Conservation (phyloP, 108 stramenopile genomes). For the Pseudonitzschia multistriata region DNA sequence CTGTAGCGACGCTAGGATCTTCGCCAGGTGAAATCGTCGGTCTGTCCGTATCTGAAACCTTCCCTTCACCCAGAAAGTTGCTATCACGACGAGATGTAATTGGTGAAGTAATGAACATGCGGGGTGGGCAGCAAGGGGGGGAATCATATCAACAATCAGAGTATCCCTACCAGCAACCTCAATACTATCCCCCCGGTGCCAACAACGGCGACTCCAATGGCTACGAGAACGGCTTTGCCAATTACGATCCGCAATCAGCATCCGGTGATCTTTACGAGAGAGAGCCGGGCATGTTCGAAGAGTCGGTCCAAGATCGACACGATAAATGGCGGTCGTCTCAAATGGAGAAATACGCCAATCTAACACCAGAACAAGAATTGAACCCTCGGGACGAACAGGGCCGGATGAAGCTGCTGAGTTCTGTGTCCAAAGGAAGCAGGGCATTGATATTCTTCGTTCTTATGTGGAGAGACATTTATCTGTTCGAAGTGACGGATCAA, state of each 20-base stretch:
- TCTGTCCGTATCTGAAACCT: not conserved
- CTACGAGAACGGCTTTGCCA: constrained; percentile 15
- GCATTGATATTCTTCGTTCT: constrained; percentile 79
- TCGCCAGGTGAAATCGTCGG: not conserved
- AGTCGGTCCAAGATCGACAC: constrained; percentile 78
- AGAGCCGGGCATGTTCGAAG: constrained; percentile 32
- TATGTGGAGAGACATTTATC: constrained; percentile 82
- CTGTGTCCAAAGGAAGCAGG: constrained; percentile 71
- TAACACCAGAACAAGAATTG: constrained; percentile 25
- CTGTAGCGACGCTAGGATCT: not conserved
- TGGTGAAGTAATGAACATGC: not conserved
- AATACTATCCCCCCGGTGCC: not conserved
- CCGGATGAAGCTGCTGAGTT: constrained; percentile 67
- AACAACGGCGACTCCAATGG: constrained; percentile 6
- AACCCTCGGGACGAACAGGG: constrained; percentile 65
- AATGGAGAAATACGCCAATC: constrained; percentile 34
- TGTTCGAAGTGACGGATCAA: constrained; percentile 79
- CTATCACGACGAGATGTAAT: not conserved
- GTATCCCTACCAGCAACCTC: constrained; percentile 6
- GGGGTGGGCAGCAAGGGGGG: not conserved
- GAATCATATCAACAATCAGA: not conserved
- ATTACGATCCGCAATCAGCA: constrained; percentile 1
- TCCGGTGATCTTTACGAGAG: not conserved
- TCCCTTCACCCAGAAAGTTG: not conserved
- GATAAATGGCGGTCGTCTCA: constrained; percentile 69